These are phyloP conservation scores for Eucalyptus tenuipes DNA, from an alignment of 345 rosid species.

Conservation along the genomic window DNA sequence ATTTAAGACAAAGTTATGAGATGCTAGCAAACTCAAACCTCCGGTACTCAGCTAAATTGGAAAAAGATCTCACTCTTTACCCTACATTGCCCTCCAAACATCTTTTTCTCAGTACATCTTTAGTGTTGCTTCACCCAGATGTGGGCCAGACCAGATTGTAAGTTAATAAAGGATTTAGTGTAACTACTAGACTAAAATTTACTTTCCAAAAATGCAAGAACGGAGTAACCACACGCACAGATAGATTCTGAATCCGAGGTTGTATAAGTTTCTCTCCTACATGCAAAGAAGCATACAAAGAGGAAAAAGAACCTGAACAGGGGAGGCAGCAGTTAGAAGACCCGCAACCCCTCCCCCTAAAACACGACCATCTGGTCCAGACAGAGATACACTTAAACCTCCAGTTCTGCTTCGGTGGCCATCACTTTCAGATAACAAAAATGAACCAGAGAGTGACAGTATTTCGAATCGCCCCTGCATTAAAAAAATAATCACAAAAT, in stretches of 20 bases:
- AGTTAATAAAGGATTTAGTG: background rate
- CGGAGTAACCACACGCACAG: background rate
- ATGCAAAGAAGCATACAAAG: background rate
- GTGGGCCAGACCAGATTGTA: background rate
- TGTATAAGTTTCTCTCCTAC: background rate
- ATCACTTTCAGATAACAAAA: slow-evolving; percentile 55
- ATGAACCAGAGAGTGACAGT: slow-evolving; percentile 79
- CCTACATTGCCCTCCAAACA: background rate
- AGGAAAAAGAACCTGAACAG: slow-evolving; percentile 52
- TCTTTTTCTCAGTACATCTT: background rate
- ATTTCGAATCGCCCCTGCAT: slow-evolving; percentile 84
- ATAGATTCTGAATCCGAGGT: background rate
- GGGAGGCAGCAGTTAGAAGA: slow-evolving; percentile 70
- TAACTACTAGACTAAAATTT: background rate
- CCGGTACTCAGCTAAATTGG: background rate
- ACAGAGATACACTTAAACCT: slow-evolving; percentile 62
- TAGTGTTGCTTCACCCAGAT: background rate
- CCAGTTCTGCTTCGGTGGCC: slow-evolving; percentile 71
- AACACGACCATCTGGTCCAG: slow-evolving; percentile 86
- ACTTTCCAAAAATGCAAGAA: background rate
- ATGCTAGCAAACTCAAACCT: background rate
- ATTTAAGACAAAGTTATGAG: background rate
- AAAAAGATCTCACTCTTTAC: background rate
- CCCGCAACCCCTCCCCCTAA: slow-evolving; percentile 92
- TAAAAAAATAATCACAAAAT: background rate